These are phyloP conservation scores for Nemania bipapillata DNA, from an alignment of 2,329 filamentous ascomycete genomes.

Conservation along the genomic window DNA sequence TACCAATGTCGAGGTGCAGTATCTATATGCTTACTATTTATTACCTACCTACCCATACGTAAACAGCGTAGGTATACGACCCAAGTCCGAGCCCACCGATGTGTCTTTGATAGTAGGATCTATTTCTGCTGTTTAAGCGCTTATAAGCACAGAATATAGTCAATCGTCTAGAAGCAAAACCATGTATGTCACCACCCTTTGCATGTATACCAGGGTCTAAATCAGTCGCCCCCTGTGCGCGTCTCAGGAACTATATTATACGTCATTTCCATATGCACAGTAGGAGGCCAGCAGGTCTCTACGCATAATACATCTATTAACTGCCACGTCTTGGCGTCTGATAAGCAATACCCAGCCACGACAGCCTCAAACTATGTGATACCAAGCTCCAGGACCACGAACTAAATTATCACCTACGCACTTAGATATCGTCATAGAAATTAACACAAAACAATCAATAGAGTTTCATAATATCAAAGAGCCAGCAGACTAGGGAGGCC, in stretches of 20 bases:
- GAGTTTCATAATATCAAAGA: neutral
- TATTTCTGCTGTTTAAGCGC: constrained; percentile 4
- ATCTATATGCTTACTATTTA: constrained; percentile 28
- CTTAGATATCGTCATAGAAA: no score
- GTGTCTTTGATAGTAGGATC: constrained; percentile 2
- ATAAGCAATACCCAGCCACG: constrained; percentile 7
- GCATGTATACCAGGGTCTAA: no score
- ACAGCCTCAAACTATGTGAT: no score
- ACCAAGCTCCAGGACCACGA: no score
- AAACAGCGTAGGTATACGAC: neutral
- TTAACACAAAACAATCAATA: no score
- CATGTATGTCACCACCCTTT: no score
- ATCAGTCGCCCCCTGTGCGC: neutral
- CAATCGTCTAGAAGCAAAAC: neutral
- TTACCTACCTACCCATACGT: no score
- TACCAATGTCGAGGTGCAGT: neutral
- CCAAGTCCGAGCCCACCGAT: constrained; percentile 3
- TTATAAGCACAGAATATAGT: no score
- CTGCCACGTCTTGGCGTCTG: constrained; percentile 26
- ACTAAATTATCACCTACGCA: no score
- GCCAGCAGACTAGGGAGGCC: neutral
- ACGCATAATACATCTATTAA: neutral
- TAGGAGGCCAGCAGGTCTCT: neutral
- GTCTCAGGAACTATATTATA: constrained; percentile 24
- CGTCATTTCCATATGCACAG: neutral